These are phyloP conservation scores for Solanum dulcamara DNA, from an alignment of 257 asterid species.

Conservation along the genomic window DNA sequence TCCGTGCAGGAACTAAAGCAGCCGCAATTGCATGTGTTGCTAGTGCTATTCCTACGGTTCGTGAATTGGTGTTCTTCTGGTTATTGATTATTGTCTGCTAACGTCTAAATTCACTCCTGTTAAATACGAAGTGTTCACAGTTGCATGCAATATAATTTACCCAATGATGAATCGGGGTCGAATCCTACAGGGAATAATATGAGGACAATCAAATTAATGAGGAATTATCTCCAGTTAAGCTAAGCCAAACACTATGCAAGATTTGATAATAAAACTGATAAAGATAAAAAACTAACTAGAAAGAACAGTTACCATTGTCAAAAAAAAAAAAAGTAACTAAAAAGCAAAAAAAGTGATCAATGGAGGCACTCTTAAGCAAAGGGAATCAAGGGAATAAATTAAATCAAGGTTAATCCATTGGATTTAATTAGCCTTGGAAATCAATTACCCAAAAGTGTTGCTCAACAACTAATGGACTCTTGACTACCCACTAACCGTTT, in stretches of 20 bases:
- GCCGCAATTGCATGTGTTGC: conserved; percentile 56
- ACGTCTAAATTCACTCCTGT: neutral
- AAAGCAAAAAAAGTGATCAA: neutral
- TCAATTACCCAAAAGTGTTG: neutral
- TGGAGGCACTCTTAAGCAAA: neutral
- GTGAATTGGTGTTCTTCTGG: neutral
- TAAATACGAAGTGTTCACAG: neutral
- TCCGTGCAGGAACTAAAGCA: conserved; percentile 56
- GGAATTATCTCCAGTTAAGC: neutral
- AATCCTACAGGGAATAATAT: too few relatives aligned
- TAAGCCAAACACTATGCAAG: neutral
- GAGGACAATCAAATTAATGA: neutral
- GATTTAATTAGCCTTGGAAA: neutral
- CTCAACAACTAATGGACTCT: neutral
- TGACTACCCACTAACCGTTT: neutral
- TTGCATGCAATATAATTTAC: neutral
- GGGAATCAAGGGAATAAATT: neutral
- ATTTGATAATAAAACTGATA: neutral
- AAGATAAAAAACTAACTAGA: neutral
- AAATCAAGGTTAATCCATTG: neutral
- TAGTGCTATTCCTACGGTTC: conserved; percentile 58
- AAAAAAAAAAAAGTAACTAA: neutral
- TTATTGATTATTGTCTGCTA: neutral
- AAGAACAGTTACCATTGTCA: too few relatives aligned
- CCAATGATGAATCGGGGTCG: neutral